Base-by-base conservation (phyloP, 148 eudicot species). In the Pouteria glomerata region DNA sequence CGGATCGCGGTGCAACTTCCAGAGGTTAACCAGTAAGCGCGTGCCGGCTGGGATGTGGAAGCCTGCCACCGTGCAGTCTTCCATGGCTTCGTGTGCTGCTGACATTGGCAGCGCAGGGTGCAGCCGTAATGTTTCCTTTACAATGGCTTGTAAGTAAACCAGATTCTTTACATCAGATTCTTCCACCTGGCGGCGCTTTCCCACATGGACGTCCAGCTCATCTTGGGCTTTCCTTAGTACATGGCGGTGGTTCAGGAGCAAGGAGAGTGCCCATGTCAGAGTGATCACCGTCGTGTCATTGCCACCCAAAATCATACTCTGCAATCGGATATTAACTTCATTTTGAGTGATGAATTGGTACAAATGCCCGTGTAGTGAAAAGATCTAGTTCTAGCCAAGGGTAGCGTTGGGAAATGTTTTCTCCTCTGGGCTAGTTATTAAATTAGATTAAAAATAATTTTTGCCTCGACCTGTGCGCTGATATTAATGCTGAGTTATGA, bases 71-170 rank as follows among this genome's bases (percentile, higher is more conserved):
- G 19, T 42, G 47, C 74, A 71, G 56, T 71, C 56, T 30, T 41
- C 42, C 12, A 42, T 59, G 35, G 74, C 59, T 71, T 57, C 56
- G 26, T 39, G 74, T 8, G 56, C 7, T 41, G 27, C 39, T 57
- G 26, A 27, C 24, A 71, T 33, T 1, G 53, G 66, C 13, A 47
- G 2, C 44, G 57, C 41, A 0, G 75, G 75, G 65, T 59, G 48
- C 8, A 72, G 39, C 34, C 67, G 67, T 64, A 72, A 21, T 3
- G 75, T 41, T 60, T 72, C 75, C 47, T 72, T 72, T 1, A 72
- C 12, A 21, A 72, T 33, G 30, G 74, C 74, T 16, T 57, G 64
- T 21, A 70, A 26, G 35, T 70, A 70, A 0, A 42, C 35, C 2
- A 70, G 35, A 37, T 57, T 57, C 65, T 70, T 58, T 6, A 70